Evolutionary conservation across 257 asterid species (phyloP), one percentile per base, ranked within the genome.

Genomic region (Gardenia jasminoides): DNA sequence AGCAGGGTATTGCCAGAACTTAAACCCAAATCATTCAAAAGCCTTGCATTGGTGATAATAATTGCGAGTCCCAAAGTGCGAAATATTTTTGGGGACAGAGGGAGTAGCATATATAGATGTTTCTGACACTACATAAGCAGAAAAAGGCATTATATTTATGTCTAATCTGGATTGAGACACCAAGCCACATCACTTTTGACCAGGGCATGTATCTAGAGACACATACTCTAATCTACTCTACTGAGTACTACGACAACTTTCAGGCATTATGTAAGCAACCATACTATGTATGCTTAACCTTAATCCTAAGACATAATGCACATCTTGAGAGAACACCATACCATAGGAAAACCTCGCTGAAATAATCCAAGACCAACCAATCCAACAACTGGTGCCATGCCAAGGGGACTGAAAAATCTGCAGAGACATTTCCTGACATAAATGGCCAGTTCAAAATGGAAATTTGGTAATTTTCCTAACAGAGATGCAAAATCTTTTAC

Each of bases 371-470:
- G 87, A 67, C 99, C 99, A 22, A 92, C 96, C 82, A 96, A 89
- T 83, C 97, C 99, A 72, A 93, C 97, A 17, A 96, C 96, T 64
- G 99, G 98, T 74, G 97, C 99, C 97, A 96, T 89, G 70, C 98
- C 97, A 31, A 96, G 99, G 75, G 99, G 99, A 80, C 99, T 96
- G 85, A 95, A 95, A 83, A 95, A 93, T 28, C 99, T 95, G 96
- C 56, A 75, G 67, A 79, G 58, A 72, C 39, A 70, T 83, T 47
- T 39, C 19, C 41, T 72, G 48, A 75, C 76, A 48, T 41, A 31
- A 64, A 19, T 43, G 79, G 72, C 73, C 36, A 17, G 59, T 59
- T 56, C 19, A 46, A 48, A 28, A 33, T 48, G 73, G 19, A 3
- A 44, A 31, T 59, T 52, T 64, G 52, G 6, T 0, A 44, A 30